phyloP scores from a whole-genome alignment of 1,284 basidiomycete genomes.

The Leccinum pseudoinsigne region DNA sequence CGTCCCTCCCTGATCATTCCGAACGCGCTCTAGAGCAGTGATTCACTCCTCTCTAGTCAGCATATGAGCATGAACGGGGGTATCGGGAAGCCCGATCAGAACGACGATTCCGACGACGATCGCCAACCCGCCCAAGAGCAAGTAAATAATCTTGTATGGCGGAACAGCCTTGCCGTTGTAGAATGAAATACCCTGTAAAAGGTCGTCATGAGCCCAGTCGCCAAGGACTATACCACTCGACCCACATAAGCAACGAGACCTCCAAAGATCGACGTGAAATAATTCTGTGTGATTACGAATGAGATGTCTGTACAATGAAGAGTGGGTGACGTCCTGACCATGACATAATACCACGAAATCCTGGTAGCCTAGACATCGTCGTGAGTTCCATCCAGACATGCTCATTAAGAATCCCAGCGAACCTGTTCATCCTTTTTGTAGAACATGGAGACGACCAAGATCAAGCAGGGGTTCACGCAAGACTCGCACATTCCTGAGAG shows the following conservation, averaged over 20 bases:
- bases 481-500: slow-evolving; percentile 61
- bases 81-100: slow-evolving; percentile 64
- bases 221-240: not conserved
- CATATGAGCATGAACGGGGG: slow-evolving; percentile 59
- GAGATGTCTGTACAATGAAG: not conserved
- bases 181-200: slow-evolving; percentile 54
- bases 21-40: slow-evolving; percentile 65
- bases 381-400: not conserved
- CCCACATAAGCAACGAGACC: slow-evolving; percentile 65
- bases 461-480: slow-evolving; percentile 62
- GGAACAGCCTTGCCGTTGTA: slow-evolving; percentile 47
- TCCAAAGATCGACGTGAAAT: slow-evolving; percentile 62
- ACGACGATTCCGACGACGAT: slow-evolving; percentile 59
- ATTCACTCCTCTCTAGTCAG: slow-evolving; percentile 61
- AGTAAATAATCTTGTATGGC: slow-evolving; percentile 63
- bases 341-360: slow-evolving; percentile 69
- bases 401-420: not conserved
- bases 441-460: slow-evolving; percentile 67
- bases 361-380: slow-evolving; percentile 43
- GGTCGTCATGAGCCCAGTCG: not conserved
- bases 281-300: slow-evolving; percentile 42
- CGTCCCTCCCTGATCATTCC: slow-evolving; percentile 65
- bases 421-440: slow-evolving; percentile 72
- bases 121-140: slow-evolving; percentile 60
- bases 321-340: slow-evolving; percentile 40